Base-by-base conservation (phyloP, 2,329 filamentous ascomycete species). In the Clarireedia sp. region DNA sequence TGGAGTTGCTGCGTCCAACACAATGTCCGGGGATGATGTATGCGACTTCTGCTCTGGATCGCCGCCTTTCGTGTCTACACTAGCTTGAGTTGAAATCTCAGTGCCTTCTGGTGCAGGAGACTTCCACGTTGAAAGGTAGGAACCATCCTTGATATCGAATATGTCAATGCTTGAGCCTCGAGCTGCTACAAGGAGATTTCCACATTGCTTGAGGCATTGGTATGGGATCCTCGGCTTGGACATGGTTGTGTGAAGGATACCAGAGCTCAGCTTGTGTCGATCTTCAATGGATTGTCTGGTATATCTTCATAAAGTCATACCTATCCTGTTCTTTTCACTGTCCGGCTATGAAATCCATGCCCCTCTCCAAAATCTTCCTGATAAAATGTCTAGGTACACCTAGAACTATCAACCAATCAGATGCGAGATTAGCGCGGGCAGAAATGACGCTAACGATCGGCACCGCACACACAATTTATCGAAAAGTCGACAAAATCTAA, bases 141-240 rank as follows among this genome's bases (percentile, higher is more conserved):
- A 70, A 33, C 83, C 81, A 58, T 80, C 75, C n/a, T 73, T 66
- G 6, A 84, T 71, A 65, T 76, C 76, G 68, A 89, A 86, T 2
- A 82, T 80, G 65, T 89, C 80, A 53, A 96, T 80, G 63, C 78
- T 81, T 48, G 85, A 80, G 14, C 89, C 89, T 58, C 84, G 83
- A 24, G 89, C 87, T 38, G 86, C 87, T 63, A 95, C 78, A 17
- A 96, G 70, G 19, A 87, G 71, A 62, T 77, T 69, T 46, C 78
- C 78, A 60, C 77, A 75, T 37, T 71, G 68, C 49, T 73, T 73
- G 47, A 89, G 70, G 63, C 81, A 79, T 63, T 86, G 86, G 64
- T 87, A 87, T n/a, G 86, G 85, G 56, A 80, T 67, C 59, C 72
- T 72, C 72, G 78, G 75, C n/a, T 62, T 67, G 44, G 50, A 44